phyloP scores from a whole-genome alignment of 805 yeast species.

The Metschnikowia reukaufii region DNA sequence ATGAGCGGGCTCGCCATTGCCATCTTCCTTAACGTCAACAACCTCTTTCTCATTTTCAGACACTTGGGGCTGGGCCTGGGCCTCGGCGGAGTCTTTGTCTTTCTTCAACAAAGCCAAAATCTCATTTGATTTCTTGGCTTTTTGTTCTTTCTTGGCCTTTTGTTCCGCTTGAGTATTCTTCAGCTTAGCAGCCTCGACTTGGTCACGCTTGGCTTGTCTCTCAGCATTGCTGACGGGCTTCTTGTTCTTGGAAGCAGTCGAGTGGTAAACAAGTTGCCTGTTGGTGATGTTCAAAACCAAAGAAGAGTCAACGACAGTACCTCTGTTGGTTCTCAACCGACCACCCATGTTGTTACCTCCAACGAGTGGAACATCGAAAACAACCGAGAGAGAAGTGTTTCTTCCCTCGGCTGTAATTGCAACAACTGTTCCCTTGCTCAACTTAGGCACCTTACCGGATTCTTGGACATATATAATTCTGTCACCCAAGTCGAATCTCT shows the following conservation, averaged over 20 bases:
- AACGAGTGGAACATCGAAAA: conserved; percentile 80
- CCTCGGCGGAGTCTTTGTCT: conserved; percentile 5
- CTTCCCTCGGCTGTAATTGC: conserved; percentile 58
- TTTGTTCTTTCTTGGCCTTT: conserved; percentile 14
- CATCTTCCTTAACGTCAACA: background rate
- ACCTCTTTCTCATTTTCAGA: background rate
- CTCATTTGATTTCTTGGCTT: conserved; percentile 31
- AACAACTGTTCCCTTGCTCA: conserved; percentile 87
- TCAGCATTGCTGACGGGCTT: conserved; percentile 29
- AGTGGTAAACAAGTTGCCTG: conserved; percentile 74
- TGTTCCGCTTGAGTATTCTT: conserved; percentile 12
- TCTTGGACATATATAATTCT: conserved; percentile 82
- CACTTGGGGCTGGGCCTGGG: background rate
- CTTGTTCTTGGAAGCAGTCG: conserved; percentile 55
- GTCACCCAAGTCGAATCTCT: conserved; percentile 83
- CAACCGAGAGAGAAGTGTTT: conserved; percentile 65
- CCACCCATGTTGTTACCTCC: conserved; percentile 85
- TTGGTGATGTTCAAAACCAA: conserved; percentile 74
- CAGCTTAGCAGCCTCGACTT: conserved; percentile 5
- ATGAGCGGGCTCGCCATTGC: conserved; percentile 17
- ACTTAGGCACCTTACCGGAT: conserved; percentile 86
- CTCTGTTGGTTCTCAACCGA: conserved; percentile 73
- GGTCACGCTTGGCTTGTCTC: conserved; percentile 14
- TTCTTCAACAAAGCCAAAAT: conserved; percentile 32
- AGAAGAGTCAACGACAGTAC: conserved; percentile 78